Evolutionary conservation across 192 early-diverging fungal species (phyloP), one percentile per base, ranked within the genome.

Genomic region (Chytriomyces hyalinus): DNA sequence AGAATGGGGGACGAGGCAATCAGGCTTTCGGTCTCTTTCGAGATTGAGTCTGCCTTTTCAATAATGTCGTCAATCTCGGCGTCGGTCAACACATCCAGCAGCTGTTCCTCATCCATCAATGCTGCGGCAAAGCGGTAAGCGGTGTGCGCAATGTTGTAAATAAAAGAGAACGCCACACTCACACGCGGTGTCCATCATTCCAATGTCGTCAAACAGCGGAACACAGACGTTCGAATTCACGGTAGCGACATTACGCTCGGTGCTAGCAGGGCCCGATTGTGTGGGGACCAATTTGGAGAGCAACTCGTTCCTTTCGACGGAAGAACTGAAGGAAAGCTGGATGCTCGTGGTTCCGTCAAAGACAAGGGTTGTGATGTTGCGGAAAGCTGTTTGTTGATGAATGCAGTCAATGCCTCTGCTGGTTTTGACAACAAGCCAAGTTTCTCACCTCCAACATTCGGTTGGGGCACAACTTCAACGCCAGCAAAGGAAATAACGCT

Each of bases 301-400:
- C 22, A 71, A 59, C 20, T 59, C 22, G 22, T 28, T 36, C 43
- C 24, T 13, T 17, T 73, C 71, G 13, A 8, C 49, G 7, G 57
- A 13, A 20, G 71, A 62, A 8, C 10, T 10, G 62, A 73, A 61
- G 9, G 71, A 60, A 2, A 73, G 9, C 17, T 60, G 60, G 15
- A 73, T 17, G 10, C 46, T 63, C 22, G 71, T 62, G 60, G 53
- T 63, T 43, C 48, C 61, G 45, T 73, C 71, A 62, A 73, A 73
- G 7, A 45, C 48, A 17, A 73, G 53, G 4, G 17, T 45, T 6
- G 43, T 36, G 3, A 73, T 26, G 45, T 73, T 73, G 10, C 61
- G 26, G n/a, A 43, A 61, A 10, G 45, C 71, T 73, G 43, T 45
- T 20, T 46, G 8, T 57, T 17, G 7, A n/a, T 3, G 53, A 20